phyloP scores from a whole-genome alignment of 2,329 filamentous ascomycete species.

The Aureobasidium pullulans region DNA sequence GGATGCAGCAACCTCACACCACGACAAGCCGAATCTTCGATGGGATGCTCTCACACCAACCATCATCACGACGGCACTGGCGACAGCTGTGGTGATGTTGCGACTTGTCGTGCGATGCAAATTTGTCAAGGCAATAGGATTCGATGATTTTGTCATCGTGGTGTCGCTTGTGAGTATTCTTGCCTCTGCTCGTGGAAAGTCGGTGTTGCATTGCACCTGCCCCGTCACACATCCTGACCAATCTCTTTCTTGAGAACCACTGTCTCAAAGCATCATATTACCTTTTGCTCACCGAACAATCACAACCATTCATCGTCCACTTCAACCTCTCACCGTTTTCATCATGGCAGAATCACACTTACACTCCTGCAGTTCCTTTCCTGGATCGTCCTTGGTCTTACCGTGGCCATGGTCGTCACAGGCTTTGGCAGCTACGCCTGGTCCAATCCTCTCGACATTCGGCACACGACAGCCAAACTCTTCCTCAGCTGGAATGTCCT shows the following conservation, averaged over 20 bases:
- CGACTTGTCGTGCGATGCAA: constrained; percentile 29
- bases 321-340: not conserved
- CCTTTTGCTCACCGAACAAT: too few relatives aligned
- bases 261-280: too few relatives aligned
- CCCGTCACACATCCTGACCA: too few relatives aligned
- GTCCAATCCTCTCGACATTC: constrained; percentile 4
- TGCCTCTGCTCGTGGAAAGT: constrained; percentile 17
- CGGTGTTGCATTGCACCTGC: not conserved
- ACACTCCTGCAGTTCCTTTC: constrained; percentile 17
- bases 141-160: constrained; percentile 31
- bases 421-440: constrained; percentile 5
- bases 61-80: constrained; percentile 24
- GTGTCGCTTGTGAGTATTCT: constrained; percentile 23
- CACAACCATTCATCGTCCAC: too few relatives aligned
- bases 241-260: too few relatives aligned
- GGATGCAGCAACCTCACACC: not conserved
- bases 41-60: constrained; percentile 23
- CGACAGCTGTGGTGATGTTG: constrained; percentile 25
- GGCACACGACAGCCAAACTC: constrained; percentile 21
- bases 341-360: constrained; percentile 11
- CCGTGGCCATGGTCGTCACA: constrained; percentile 17
- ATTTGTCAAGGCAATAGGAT: constrained; percentile 26
- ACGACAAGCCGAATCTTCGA: not conserved
- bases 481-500: constrained; percentile 27
- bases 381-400: constrained; percentile 25